Evolutionary conservation across 345 rosid genomes (phyloP).

Genomic region (Heritiera fomes): DNA sequence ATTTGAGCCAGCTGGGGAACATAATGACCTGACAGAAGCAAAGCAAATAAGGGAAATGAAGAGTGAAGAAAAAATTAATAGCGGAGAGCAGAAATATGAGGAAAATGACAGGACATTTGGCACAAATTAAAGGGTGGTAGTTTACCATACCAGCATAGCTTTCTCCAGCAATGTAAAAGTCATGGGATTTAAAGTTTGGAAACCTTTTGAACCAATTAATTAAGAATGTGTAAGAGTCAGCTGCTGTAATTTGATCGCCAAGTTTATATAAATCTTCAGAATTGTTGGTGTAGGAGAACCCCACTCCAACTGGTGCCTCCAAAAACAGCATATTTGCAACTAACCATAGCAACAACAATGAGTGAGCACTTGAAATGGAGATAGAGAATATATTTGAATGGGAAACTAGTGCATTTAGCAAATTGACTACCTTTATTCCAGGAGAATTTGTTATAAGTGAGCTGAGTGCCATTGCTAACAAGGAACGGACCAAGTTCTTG

Average conservation of each 20-base stretch:
- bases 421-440: conserved; percentile 62
- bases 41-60: not conserved
- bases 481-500: conserved; percentile 83
- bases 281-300: conserved; percentile 76
- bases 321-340: conserved; percentile 75
- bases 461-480: conserved; percentile 37
- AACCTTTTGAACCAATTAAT: conserved; percentile 68
- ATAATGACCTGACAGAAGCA: conserved; percentile 60
- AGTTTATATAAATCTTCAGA: conserved; percentile 44
- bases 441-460: conserved; percentile 49
- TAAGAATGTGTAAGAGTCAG: conserved; percentile 60
- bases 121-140: not conserved
- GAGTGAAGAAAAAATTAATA: not conserved
- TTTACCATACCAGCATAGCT: conserved; percentile 67
- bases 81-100: not conserved
- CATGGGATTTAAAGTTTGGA: conserved; percentile 57
- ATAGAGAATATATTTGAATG: not conserved
- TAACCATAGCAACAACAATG: conserved; percentile 20
- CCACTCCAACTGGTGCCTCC: conserved; percentile 87
- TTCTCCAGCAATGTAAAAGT: conserved; percentile 75
- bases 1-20: conserved; percentile 81
- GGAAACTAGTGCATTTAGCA: not conserved
- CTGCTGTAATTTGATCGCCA: conserved; percentile 56
- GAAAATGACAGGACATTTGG: not conserved
- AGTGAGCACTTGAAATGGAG: not conserved